Base-by-base conservation (phyloP, 768 basidiomycete genomes). In the Fomitopsis pulvina region DNA sequence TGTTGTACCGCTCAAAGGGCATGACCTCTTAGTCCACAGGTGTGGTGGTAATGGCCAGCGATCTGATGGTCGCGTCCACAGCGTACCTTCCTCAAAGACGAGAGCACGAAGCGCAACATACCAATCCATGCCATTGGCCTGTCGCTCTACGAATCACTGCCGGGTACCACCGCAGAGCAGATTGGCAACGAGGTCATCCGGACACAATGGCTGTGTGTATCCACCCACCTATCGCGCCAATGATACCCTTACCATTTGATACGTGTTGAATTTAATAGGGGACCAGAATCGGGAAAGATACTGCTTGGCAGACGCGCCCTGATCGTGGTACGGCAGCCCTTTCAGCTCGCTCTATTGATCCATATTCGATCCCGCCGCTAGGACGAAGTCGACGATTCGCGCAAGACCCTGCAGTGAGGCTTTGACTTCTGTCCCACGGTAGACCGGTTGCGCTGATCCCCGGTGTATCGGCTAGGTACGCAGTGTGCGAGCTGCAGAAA, bases 81-180 rank as follows among this genome's bases (percentile, higher is more conserved):
- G 86, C 82, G 92, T 45, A 94, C 93, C 0, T 93, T 92, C 71
- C 72, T 93, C 54, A 86, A 87, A 61, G 77, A 82, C 61, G 67
- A 77, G 16, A 73, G 79, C 2, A 76, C 75, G 25, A 84, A 87
- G 59, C 81, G 79, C 58, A 85, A 88, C 50, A 81, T 98, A 45
- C 88, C 91, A 41, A 96, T 97, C 56, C 90, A 93, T 66, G 95
- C 96, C 4, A 97, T 99, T 56, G 94, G 96, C 2, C 79, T 99
- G 27, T 94, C 92, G 4, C 75, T 99, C 2, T 99, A 99, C 59
- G 96, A 99, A 65, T 80, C 87, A 24, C 74, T 98, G 16, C 83
- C 83, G 4, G 90, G 84, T 16, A 78, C 80, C 3, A 81, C 81
- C 1, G 80, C 67, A 25, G 81, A 92, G 57, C 79, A 84, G 63